Evolutionary conservation across 164 flowering plant genomes (phyloP).

Genomic region (Buxus sempervirens): DNA sequence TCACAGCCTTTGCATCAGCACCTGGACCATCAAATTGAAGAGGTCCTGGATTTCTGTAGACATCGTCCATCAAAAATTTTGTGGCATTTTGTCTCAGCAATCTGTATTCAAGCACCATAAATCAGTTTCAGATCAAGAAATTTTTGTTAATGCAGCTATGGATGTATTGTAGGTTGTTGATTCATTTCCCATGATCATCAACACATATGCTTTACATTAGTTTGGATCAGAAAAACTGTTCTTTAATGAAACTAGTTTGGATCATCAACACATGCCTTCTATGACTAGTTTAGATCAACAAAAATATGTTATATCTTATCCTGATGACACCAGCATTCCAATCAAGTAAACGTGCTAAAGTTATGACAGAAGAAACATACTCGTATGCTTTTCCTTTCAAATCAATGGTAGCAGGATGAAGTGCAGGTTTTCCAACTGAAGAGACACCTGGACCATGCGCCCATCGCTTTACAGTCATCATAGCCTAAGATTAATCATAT

Average conservation of each 20-base stretch:
- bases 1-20: conserved; percentile 75
- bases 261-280: too few relatives aligned
- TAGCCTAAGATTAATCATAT: conserved; percentile 42
- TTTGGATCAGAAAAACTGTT: too few relatives aligned
- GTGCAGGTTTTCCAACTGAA: conserved; percentile 75
- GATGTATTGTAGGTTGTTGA: not conserved
- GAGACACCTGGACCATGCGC: conserved; percentile 65
- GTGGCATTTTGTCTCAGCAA: conserved; percentile 75
- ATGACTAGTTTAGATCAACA: too few relatives aligned
- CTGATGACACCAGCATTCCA: not conserved
- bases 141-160: not conserved
- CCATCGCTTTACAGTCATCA: conserved; percentile 95
- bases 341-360: not conserved
- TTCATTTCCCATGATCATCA: not conserved
- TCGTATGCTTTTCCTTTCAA: conserved; percentile 92
- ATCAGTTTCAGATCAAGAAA: not conserved
- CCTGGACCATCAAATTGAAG: conserved; percentile 99
- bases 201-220: not conserved
- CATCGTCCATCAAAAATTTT: conserved; percentile 76
- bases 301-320: not conserved
- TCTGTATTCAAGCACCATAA: conserved; percentile 38
- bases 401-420: conserved; percentile 90
- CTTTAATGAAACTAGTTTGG: too few relatives aligned
- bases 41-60: conserved; percentile 97
- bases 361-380: conserved; percentile 39